Percentiles rank a stretch among this genome's conserved stretches.
These are phyloP conservation scores for Lanzia echinophila DNA, from an alignment of 2,329 filamentous ascomycete species.

Conservation along the genomic window DNA sequence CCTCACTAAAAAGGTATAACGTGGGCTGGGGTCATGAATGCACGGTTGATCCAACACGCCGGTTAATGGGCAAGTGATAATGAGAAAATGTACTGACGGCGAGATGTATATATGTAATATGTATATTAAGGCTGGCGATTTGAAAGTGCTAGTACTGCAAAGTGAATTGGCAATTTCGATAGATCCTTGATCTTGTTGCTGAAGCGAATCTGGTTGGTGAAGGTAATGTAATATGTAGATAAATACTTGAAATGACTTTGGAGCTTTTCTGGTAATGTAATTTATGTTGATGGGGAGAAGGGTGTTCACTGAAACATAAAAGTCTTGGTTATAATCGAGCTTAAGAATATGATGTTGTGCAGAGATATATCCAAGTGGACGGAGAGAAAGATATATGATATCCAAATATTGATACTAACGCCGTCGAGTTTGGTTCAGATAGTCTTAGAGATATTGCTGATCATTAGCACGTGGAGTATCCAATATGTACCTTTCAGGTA, in stretches of 20 bases:
- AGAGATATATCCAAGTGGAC: background rate
- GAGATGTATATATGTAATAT: background rate
- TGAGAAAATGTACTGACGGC: conserved; percentile 3
- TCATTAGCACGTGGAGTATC: conserved; percentile 11
- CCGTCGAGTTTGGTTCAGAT: conserved; percentile 6
- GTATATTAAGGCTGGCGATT: background rate
- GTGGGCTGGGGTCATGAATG: conserved; percentile 11
- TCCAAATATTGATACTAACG: conserved; percentile 10
- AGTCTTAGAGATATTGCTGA: conserved; percentile 5
- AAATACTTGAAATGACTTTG: background rate
- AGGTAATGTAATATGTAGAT: background rate
- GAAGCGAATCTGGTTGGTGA: background rate
- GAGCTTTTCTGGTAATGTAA: conserved; percentile 5
- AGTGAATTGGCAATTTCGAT: background rate
- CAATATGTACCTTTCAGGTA: conserved; percentile 4
- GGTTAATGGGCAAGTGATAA: conserved; percentile 11
- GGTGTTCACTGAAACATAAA: conserved; percentile 1
- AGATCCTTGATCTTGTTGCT: background rate
- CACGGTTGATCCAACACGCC: conserved; percentile 14
- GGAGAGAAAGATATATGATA: conserved; percentile 12
- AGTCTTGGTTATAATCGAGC: background rate
- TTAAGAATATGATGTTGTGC: background rate
- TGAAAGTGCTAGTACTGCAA: background rate
- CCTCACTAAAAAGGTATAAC: conserved; percentile 10
- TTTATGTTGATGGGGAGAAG: conserved; percentile 1